Percentiles rank a stretch among this genome's conserved stretches.
phyloP scores from a whole-genome alignment of 2,329 filamentous ascomycete species.

The Fusarium coffeatum region DNA sequence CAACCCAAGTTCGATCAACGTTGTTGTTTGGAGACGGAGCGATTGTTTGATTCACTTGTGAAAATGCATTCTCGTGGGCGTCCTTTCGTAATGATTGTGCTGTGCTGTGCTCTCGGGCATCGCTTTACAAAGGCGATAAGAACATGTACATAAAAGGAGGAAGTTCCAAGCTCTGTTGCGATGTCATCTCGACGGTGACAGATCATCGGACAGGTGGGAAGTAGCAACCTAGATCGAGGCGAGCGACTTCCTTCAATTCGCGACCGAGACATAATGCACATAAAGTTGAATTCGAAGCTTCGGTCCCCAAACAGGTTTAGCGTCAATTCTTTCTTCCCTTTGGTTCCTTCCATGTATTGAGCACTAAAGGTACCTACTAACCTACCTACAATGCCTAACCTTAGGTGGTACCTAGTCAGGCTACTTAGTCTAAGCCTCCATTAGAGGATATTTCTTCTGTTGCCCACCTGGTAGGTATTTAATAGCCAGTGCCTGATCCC shows the following conservation, averaged over 20 bases:
- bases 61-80: constrained; percentile 29
- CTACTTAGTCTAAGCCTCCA: too few relatives aligned
- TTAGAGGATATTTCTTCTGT: too few relatives aligned
- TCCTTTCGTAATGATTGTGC: constrained; percentile 3
- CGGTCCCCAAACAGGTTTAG: constrained; percentile 54
- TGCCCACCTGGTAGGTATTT: too few relatives aligned
- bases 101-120: constrained; percentile 1
- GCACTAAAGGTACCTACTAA: neutral
- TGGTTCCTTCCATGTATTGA: neutral
- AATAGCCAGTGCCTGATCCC: constrained; percentile 17
- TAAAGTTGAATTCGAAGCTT: constrained; percentile 37
- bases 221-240: constrained; percentile 3
- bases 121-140: constrained; percentile 29
- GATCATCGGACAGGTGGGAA: constrained; percentile 20
- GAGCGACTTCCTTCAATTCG: constrained; percentile 42
- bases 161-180: constrained; percentile 19
- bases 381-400: too few relatives aligned
- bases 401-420: too few relatives aligned
- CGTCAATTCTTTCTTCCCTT: neutral
- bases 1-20: neutral
- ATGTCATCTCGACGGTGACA: constrained; percentile 35
- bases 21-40: constrained; percentile 11
- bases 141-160: constrained; percentile 16
- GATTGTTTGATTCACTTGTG: constrained; percentile 8
- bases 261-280: constrained; percentile 29